Evolutionary conservation across 306 rosid species (phyloP).

Genomic region (Cucumis hystrix): DNA sequence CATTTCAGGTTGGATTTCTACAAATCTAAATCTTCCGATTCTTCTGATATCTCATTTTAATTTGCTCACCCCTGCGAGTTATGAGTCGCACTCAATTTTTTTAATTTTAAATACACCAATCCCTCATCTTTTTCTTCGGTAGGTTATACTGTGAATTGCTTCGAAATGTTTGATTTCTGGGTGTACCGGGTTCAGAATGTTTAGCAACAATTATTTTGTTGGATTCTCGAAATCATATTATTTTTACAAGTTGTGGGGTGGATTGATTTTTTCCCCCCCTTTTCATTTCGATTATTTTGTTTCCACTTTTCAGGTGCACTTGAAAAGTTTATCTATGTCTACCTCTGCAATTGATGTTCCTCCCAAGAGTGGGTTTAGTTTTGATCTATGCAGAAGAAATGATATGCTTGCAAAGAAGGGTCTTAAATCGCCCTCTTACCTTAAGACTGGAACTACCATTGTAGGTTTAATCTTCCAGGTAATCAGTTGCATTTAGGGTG

Average conservation of each 20-base stretch:
- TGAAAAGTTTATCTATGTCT: conserved; percentile 29
- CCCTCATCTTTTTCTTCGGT: background rate
- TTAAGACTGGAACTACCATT: conserved; percentile 87
- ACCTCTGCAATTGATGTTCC: conserved; percentile 44
- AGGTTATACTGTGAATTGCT: background rate
- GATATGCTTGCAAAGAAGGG: conserved; percentile 74
- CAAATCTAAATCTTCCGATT: background rate
- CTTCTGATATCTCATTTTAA: background rate
- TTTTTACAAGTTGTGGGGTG: background rate
- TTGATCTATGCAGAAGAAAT: conserved; percentile 80
- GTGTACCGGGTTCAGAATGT: background rate
- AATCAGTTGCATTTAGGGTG: background rate
- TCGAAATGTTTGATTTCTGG: background rate
- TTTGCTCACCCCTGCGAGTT: background rate
- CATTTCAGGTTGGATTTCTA: background rate
- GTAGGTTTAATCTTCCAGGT: conserved; percentile 83
- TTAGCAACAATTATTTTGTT: background rate
- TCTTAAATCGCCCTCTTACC: conserved; percentile 36
- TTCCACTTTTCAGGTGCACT: conserved; percentile 15
- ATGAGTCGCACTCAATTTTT: background rate
- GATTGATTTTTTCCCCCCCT: background rate
- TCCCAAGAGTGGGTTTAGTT: conserved; percentile 77
- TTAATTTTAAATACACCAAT: background rate
- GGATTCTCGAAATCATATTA: background rate
- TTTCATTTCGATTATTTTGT: background rate